Base-by-base conservation (phyloP, 2,329 filamentous ascomycete genomes). In the Podosphaera aphanis region DNA sequence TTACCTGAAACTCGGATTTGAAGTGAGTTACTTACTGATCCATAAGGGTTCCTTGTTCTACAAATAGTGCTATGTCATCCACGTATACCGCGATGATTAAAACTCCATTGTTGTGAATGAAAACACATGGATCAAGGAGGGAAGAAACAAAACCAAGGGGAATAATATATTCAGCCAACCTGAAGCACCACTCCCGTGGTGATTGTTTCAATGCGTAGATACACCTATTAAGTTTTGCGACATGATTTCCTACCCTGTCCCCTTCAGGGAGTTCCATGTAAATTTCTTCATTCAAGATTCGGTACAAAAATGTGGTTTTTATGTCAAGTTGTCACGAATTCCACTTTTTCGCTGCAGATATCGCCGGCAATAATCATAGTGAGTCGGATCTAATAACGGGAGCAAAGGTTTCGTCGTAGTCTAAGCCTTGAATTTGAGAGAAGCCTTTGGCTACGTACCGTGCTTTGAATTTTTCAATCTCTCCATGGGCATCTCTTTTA, bases 181-280 rank as follows among this genome's bases (percentile, higher is more conserved):
- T 38, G 18, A 38, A 38, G 16, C 16, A 38, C 8, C 35, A 38
- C 5, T 38, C 35, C n/a, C 35, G 35, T 11, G 35, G 35, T 38
- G 35, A 38, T 38, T 38, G 35, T n/a, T 38, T 38, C 35, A 38
- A 16, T 16, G 10, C 35, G 35, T 38, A 38, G 18, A 38, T 38
- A 38, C 35, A 38, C 20, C 19, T 8, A 4, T 40, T 40, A 18
- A 40, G 19, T 5, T 2, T 6, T 20, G 38, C 5, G 11, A 40
- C 38, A 40, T 40, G 38, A 19, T 40, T 40, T 2, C 21, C 38
- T 40, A 40, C n/a, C 38, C 38, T 19, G 19, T 23, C 19, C 38
- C 38, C 38, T 40, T 40, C 38, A 40, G 38, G 38, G 21, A 40
- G 38, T 23, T 40, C 38, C 19, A 40, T 40, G 10, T 19, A 40